Evolutionary conservation across 163 green algal species (phyloP).

Genomic region (Prototheca cutis): DNA sequence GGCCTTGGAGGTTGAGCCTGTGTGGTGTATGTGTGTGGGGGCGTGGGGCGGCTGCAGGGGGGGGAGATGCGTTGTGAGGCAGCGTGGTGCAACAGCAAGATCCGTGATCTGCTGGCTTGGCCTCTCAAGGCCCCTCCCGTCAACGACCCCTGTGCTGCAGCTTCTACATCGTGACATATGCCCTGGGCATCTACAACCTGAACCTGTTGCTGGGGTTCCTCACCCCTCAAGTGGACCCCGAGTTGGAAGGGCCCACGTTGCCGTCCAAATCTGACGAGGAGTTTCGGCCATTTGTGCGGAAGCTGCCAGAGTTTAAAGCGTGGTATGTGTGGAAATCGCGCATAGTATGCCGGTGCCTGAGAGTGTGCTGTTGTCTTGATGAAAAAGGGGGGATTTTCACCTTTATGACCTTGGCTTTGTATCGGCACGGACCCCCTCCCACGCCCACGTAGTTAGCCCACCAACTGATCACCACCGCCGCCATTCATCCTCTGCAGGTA

Average conservation of each 20-base stretch:
- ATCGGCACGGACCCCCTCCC: no score
- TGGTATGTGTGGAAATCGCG: no score
- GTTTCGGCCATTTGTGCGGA: conserved; percentile 93
- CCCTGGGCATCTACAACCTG: conserved; percentile 94
- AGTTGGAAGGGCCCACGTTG: conserved; percentile 81
- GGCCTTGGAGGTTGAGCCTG: no score
- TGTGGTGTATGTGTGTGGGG: no score
- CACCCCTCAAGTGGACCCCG: conserved; percentile 73
- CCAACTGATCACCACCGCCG: neutral
- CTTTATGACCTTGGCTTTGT: no score
- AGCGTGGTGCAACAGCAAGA: no score
- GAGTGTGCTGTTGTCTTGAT: neutral
- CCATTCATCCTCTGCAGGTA: conserved; percentile 44
- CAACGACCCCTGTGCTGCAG: neutral
- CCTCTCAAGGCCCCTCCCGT: no score
- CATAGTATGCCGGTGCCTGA: neutral
- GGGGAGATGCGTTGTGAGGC: no score
- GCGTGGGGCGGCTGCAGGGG: no score
- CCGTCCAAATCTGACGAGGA: conserved; percentile 87
- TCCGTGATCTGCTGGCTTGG: no score
- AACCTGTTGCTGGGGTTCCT: conserved; percentile 97
- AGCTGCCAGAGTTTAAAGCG: conserved; percentile 98
- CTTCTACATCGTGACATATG: conserved; percentile 99
- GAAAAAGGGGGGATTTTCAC: no score
- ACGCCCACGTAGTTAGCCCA: no score